Conservation (phyloP, 2,329 filamentous ascomycete species). For the Fusarium paranaense region DNA sequence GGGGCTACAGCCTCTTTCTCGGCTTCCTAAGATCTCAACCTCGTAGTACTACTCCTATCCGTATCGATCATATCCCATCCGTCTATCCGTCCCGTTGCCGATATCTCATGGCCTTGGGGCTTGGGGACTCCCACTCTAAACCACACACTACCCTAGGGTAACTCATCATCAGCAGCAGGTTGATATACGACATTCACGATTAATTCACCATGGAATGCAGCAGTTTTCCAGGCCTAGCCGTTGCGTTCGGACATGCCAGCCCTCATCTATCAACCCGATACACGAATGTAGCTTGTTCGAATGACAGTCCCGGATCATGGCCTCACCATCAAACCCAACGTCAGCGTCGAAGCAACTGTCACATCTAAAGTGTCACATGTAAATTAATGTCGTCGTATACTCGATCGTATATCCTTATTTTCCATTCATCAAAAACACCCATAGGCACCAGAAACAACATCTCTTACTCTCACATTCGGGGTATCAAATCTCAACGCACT, state of each 20-base stretch:
- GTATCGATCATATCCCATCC: neutral
- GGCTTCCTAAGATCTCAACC: neutral
- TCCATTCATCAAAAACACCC: neutral
- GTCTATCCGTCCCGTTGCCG: neutral
- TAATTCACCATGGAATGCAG: too few species aligned
- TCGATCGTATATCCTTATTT: neutral
- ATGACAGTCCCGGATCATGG: neutral
- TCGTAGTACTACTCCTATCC: neutral
- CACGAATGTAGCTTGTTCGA: neutral
- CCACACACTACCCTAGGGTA: neutral
- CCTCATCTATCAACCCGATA: neutral
- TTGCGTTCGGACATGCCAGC: neutral
- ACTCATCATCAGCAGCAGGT: neutral
- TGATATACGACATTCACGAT: neutral
- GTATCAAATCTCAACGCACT: conserved; percentile 37
- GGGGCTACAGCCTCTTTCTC: neutral
- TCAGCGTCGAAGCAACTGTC: neutral
- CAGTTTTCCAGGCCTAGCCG: too few species aligned
- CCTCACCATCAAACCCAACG: neutral
- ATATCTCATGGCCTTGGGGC: neutral
- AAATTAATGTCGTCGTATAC: neutral
- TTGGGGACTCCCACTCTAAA: neutral
- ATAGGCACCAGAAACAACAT: neutral
- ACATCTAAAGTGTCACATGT: neutral
- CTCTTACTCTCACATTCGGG: conserved; percentile 32